These are phyloP conservation scores for Eucalyptus erythrocorys DNA, from an alignment of 345 rosid species.

Conservation along the genomic window DNA sequence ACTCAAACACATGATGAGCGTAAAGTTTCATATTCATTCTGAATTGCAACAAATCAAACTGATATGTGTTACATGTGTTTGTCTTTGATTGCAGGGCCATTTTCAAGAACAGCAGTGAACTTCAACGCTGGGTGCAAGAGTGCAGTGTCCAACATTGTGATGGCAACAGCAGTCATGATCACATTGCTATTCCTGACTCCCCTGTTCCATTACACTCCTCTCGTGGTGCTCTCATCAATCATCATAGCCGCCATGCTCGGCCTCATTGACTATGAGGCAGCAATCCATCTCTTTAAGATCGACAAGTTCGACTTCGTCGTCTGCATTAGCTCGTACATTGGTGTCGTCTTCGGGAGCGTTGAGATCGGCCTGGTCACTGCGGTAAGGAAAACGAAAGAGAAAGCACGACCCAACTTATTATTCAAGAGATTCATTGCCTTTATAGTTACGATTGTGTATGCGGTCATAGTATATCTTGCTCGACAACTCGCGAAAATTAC, in stretches of 20 bases:
- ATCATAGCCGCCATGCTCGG: conserved; percentile 86
- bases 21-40: background rate
- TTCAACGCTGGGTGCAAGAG: conserved; percentile 89
- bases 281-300: conserved; percentile 68
- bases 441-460: background rate
- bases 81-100: conserved; percentile 49
- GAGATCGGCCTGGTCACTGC: conserved; percentile 72
- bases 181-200: conserved; percentile 79
- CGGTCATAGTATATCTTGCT: background rate
- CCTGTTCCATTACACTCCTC: conserved; percentile 81
- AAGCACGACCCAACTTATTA: background rate
- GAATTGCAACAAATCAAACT: background rate
- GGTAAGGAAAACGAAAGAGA: conserved; percentile 11
- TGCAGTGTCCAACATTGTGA: conserved; percentile 81
- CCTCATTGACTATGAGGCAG: conserved; percentile 79
- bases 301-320: conserved; percentile 85
- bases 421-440: background rate
- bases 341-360: conserved; percentile 78
- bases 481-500: background rate
- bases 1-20: background rate
- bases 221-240: conserved; percentile 82
- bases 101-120: conserved; percentile 91
- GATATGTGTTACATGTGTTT: background rate
- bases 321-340: conserved; percentile 69
- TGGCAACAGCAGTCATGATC: conserved; percentile 83